Evolutionary conservation across 345 rosid species (phyloP).

Genomic region (Durio zibethinus): DNA sequence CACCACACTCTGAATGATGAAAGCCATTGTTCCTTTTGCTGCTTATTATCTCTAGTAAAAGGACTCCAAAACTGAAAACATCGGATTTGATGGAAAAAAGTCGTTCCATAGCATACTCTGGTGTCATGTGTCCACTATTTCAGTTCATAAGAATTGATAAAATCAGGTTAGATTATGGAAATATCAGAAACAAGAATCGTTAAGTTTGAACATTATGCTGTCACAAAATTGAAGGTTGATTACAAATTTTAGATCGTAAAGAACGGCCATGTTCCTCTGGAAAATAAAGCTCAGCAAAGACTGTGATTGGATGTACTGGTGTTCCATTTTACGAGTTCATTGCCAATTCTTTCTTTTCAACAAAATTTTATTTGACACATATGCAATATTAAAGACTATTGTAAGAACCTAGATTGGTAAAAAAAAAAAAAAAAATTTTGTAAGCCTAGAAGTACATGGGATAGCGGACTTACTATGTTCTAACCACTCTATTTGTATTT

Average conservation of each 20-base stretch:
- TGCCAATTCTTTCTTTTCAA: too few relatives aligned
- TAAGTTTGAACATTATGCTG: not conserved
- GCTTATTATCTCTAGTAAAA: constrained; percentile 37
- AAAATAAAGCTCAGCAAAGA: too few relatives aligned
- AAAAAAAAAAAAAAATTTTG: not conserved
- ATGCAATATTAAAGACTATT: too few relatives aligned
- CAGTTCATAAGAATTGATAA: not conserved
- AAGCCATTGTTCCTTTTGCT: constrained; percentile 33
- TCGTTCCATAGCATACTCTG: constrained; percentile 33
- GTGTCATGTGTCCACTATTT: constrained; percentile 41
- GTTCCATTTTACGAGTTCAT: too few relatives aligned
- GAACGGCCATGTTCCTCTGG: too few relatives aligned
- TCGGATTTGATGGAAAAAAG: constrained; percentile 35
- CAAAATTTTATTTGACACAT: too few relatives aligned
- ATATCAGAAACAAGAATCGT: not conserved
- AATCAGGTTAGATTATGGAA: not conserved
- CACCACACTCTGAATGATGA: constrained; percentile 13
- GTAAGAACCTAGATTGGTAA: too few relatives aligned
- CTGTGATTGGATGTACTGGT: too few relatives aligned
- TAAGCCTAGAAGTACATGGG: not conserved
- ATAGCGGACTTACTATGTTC: constrained; percentile 20
- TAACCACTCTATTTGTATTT: too few relatives aligned
- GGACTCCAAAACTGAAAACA: constrained; percentile 46
- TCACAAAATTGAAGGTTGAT: too few relatives aligned
- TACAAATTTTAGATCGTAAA: too few relatives aligned